Evolutionary conservation across 2,329 filamentous ascomycete genomes (phyloP), one percentile per base, ranked within the genome.

Genomic region (Drechslera avenae): DNA sequence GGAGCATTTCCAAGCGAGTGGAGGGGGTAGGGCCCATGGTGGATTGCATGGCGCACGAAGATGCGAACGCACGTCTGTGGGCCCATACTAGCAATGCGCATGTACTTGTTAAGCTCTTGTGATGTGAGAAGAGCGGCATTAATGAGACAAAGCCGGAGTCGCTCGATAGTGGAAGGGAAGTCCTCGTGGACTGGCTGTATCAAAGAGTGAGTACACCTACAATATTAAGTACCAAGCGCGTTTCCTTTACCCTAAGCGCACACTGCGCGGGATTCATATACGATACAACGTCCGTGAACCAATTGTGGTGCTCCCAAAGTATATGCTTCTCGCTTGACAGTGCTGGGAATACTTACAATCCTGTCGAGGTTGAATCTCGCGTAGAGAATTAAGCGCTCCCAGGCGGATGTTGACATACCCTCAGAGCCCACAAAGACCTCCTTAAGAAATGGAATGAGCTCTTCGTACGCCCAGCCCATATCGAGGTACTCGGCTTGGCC

Each of bases 91-190:
- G 30, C 30, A 13, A 56, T 12, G 1, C 16, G n/a, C 1, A 14
- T 26, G 8, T 49, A 49, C 34, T 51, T 26, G 0, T 13, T 30
- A 10, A 34, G 10, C 10, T 59, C 56, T 4, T 17, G 18, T 3
- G 30, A 10, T 5, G 46, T 51, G 3, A 58, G 32, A 2, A 48
- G 17, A 2, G 31, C 16, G 1, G 46, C 34, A 12, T 50, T 54
- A 14, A 56, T 23, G 1, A 59, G 44, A 7, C 42, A 31, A 0
- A 59, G 39, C 5, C 56, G 56, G 2, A 56, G 26, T 13, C 46
- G 34, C 16, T 59, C 56, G 8, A 59, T 44, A 1, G 50, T 56
- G 2, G 45, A 47, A 0, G 46, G 43, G 7, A 59, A 59, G 34
- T 59, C 46, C 13, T 54, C 40, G 34, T 49, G 41, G 5, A 54